A percentile compares a stretch with the other conserved stretches of the same genome.
Conservation (phyloP, 495 filamentous ascomycete genomes). For the Melanomma pulvis-pyrius region DNA sequence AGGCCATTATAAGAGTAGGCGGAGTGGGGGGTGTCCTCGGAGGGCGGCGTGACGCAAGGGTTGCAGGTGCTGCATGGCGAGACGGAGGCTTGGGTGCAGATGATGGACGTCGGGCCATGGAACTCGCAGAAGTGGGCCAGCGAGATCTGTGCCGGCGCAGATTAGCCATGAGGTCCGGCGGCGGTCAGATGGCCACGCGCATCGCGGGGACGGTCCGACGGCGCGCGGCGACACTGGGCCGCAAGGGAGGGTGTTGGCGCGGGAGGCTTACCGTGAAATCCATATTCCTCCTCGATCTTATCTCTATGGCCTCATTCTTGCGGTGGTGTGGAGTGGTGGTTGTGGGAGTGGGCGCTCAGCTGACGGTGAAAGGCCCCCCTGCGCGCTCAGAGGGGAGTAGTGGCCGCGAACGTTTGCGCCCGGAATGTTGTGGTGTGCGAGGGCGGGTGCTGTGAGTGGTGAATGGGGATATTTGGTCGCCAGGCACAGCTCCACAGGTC, state of each 20-base stretch:
- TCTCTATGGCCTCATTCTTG: constrained; percentile 23
- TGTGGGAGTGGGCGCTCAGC: constrained; percentile 37
- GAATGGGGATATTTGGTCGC: constrained; percentile 22
- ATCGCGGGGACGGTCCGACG: constrained; percentile 10
- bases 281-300: constrained; percentile 34
- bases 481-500: constrained; percentile 19
- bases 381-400: constrained; percentile 26
- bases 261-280: constrained; percentile 38
- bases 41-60: constrained; percentile 49
- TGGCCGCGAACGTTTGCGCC: constrained; percentile 19
- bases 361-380: constrained; percentile 24
- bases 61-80: constrained; percentile 77
- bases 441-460: constrained; percentile 26
- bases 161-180: constrained; percentile 28
- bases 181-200: constrained; percentile 20
- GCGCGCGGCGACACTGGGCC: constrained; percentile 16
- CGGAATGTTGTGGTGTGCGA: constrained; percentile 26
- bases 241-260: constrained; percentile 11
- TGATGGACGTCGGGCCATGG: constrained; percentile 91
- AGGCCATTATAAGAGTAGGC: constrained; percentile 30
- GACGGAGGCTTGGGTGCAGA: constrained; percentile 87
- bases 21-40: constrained; percentile 34
- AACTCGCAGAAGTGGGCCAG: constrained; percentile 96
- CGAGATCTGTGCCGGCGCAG: constrained; percentile 65
- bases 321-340: constrained; percentile 19